Conservation (phyloP, 768 basidiomycete species). For the Roridomyces roridus region DNA sequence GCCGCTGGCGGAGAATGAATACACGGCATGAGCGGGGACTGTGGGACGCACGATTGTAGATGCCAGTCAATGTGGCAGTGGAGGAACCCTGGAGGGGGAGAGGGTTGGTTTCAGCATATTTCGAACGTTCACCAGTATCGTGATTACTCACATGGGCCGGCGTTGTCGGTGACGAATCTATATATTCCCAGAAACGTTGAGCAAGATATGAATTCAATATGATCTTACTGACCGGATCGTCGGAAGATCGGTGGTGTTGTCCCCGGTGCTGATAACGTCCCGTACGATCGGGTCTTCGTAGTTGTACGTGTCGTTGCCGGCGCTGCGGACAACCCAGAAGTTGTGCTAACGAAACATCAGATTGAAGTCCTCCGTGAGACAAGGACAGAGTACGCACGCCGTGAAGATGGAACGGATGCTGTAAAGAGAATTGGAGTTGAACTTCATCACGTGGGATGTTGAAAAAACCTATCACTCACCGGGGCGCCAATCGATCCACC, state of each 20-base stretch:
- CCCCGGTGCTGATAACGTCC: constrained; percentile 59
- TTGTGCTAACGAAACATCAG: constrained; percentile 30
- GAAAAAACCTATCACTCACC: constrained; percentile 10
- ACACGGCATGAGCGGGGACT: not conserved
- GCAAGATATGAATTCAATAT: no score
- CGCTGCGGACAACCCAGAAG: constrained; percentile 50
- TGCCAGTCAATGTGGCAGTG: constrained; percentile 49
- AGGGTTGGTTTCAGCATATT: no score
- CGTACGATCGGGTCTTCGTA: constrained; percentile 58
- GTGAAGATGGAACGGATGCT: constrained; percentile 56
- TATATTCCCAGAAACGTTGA: not conserved
- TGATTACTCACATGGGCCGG: constrained; percentile 59
- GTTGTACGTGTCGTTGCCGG: constrained; percentile 45
- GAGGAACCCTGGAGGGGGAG: constrained; percentile 4
- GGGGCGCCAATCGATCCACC: constrained; percentile 29
- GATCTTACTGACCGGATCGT: constrained; percentile 47
- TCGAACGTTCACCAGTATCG: not conserved
- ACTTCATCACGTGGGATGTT: no score
- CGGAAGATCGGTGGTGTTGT: constrained; percentile 42
- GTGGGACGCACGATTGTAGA: constrained; percentile 37
- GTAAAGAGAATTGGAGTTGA: not conserved
- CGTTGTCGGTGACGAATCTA: constrained; percentile 66
- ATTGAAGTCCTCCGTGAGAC: not conserved
- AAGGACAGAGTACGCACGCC: constrained; percentile 39
- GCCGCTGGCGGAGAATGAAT: constrained; percentile 12